Evolutionary conservation across 495 filamentous ascomycete genomes (phyloP), one percentile per base, ranked within the genome.

Genomic region (Talaromyces wortmannii): DNA sequence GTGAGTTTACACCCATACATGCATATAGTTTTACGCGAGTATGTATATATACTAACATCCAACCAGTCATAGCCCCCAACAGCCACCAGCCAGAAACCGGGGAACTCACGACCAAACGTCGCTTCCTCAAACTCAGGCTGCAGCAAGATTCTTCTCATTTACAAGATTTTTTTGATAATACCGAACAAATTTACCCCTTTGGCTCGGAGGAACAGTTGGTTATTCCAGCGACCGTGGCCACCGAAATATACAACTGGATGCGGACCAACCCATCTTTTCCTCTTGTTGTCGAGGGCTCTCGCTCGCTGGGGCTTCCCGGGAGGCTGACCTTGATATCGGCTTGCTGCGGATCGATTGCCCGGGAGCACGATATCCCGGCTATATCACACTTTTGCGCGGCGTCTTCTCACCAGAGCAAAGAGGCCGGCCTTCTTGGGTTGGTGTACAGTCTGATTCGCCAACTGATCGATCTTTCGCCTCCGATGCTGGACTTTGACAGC

Each of bases 401-500:
- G n/a, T 32, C 45, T 8, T 36, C 55, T 15, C 55, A 36, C 5
- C 5, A 23, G 12, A 50, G 36, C 32, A 62, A 50, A 45, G 18
- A 42, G 32, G 55, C 53, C 2, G 71, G 70, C 1, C 63, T 79
- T 3, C 66, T 79, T 11, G 67, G 70, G 6, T 65, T 79, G 31
- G 68, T 69, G 1, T 78, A 79, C 54, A 75, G 74, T 49, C 52
- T 78, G n/a, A 76, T 78, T 16, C 70, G 74, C n/a, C 75, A 78
- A 53, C 57, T 78, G 55, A 69, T 78, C 33, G 72, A 78, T 53
- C 64, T 64, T 36, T 58, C 75, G 15, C 75, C 74, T 10, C 73
- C 74, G 0, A 66, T 75, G 13, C 56, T 71, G 12, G 66, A 74
- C 55, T 68, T 69, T 42, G 68, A 75, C 23, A 62, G 70, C 17